Base-by-base conservation (phyloP, 495 filamentous ascomycete species). In the Penicillium simplicissimum region DNA sequence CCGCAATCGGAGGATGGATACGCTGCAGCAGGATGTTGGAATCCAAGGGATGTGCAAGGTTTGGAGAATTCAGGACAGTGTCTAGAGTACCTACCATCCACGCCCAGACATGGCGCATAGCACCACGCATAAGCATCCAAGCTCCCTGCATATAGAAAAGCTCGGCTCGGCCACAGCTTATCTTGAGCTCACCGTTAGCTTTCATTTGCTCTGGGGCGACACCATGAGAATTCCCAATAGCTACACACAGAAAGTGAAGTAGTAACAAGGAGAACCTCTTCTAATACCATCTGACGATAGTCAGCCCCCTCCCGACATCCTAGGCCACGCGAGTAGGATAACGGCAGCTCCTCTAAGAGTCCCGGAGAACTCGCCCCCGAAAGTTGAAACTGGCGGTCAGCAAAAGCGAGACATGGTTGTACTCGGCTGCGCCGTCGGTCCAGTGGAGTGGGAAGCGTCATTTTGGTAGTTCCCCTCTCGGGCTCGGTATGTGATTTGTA, bases 361-460 rank as follows among this genome's bases (percentile, higher is more conserved):
- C 17, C 42, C 42, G 42, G 42, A 45, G 21, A 21, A 45, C 42
- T 21, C 42, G 23, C 4, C 45, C 42, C 37, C 53, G 47, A 57
- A 66, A 66, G 35, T 60, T 43, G 47, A 57, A 66, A 66, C 43
- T 60, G 57, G 64, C 64, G 64, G 64, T 66, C 64, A 66, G 57
- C 59, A 43, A 43, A 19, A 15, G 5, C 38, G 34, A 28, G 48
- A 28, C 25, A 57, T 25, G 35, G 51, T 53, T 61, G 36, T 21
- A 28, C 9, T 52, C 36, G 42, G 45, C 36, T 23, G 55, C n/a
- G n/a, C 48, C 25, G 34, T 53, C 45, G 48, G 48, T 23, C 48
- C 43, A 58, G 56, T 38, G 56, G 56, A 58, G 56, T 38, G 56
- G 56, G 23, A 57, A 52, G 52, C 42, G 51, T 55, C 51, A 35